Percentiles rank a stretch among this genome's conserved stretches.
Evolutionary conservation across 2,329 filamentous ascomycete genomes (phyloP).

Genomic region (Harringtonia aguacate): DNA sequence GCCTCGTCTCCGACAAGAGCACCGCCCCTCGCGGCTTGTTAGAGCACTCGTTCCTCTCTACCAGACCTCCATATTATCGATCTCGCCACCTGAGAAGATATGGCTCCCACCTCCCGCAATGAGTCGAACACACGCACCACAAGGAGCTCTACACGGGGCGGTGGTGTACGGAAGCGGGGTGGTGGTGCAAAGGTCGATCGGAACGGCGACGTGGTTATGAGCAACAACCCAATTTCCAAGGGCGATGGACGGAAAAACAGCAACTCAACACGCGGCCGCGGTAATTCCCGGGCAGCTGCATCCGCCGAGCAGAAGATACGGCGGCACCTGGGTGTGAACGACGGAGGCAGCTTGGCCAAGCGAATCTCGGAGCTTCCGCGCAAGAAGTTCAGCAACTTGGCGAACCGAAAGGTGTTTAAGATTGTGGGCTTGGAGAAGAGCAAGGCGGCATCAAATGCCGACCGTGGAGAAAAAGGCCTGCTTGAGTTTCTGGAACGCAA

Average conservation of each 20-base stretch:
- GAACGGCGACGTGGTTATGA: constrained; percentile 53
- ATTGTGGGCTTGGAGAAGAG: constrained; percentile 57
- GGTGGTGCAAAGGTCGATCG: constrained; percentile 31
- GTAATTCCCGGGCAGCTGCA: neutral
- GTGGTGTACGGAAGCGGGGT: constrained; percentile 30
- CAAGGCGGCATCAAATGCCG: constrained; percentile 55
- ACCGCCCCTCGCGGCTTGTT: too few relatives aligned
- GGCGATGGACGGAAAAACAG: constrained; percentile 3
- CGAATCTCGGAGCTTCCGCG: constrained; percentile 13
- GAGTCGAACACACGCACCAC: neutral
- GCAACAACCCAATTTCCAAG: constrained; percentile 15
- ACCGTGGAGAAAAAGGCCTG: constrained; percentile 55
- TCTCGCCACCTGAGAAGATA: neutral
- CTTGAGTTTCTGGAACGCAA: constrained; percentile 63
- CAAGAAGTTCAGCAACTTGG: constrained; percentile 13
- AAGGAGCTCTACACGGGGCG: neutral
- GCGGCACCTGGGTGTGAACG: constrained; percentile 18
- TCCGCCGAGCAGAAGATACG: constrained; percentile 12
- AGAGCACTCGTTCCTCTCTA: too few relatives aligned
- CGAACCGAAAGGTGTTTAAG: constrained; percentile 27
- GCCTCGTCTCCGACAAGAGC: too few relatives aligned
- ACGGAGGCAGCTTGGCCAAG: constrained; percentile 16
- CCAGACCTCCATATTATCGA: too few relatives aligned
- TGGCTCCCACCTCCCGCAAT: neutral
- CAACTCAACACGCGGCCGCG: constrained; percentile 3